A percentile compares a stretch with the other conserved stretches of the same genome.
phyloP scores from a whole-genome alignment of 2,329 filamentous ascomycete genomes.

The Sodiomyces alkalinus region DNA sequence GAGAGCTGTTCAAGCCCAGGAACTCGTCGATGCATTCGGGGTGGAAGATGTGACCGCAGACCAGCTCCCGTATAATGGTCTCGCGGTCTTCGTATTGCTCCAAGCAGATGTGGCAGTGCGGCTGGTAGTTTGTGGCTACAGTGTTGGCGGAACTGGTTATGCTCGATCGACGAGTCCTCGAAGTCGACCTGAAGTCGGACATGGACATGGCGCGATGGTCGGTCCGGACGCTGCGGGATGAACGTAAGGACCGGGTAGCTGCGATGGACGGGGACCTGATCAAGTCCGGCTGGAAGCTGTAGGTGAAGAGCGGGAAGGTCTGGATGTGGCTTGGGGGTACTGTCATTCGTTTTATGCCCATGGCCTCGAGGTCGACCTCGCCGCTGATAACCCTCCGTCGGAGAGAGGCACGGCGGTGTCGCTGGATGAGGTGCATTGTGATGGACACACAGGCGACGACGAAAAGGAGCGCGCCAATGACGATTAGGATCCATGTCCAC shows the following conservation, averaged over 20 bases:
- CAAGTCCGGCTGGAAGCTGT: slow-evolving; percentile 40
- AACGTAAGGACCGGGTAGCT: slow-evolving; percentile 15
- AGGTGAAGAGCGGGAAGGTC: slow-evolving; percentile 65
- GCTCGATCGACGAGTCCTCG: slow-evolving; percentile 22
- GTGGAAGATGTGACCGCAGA: slow-evolving; percentile 89
- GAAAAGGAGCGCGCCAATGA: slow-evolving; percentile 54
- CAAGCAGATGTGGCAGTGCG: slow-evolving; percentile 80
- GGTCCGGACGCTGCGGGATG: slow-evolving; percentile 6
- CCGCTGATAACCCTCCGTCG: slow-evolving; percentile 58
- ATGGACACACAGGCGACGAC: slow-evolving; percentile 54
- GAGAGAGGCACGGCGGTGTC: slow-evolving; percentile 50
- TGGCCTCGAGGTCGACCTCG: slow-evolving; percentile 71
- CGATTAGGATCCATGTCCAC: slow-evolving; percentile 64
- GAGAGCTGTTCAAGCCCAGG: slow-evolving; percentile 59
- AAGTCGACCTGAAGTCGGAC: slow-evolving; percentile 3
- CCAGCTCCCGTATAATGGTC: slow-evolving; percentile 68
- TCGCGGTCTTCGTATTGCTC: slow-evolving; percentile 57
- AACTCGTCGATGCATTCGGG: slow-evolving; percentile 83
- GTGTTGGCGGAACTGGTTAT: slow-evolving; percentile 19
- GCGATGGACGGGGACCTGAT: slow-evolving; percentile 21
- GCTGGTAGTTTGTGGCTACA: slow-evolving; percentile 49
- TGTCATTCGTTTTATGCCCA: slow-evolving; percentile 70
- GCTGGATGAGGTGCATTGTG: slow-evolving; percentile 65
- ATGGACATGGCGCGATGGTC: slow-evolving; percentile 7
- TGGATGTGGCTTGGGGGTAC: slow-evolving; percentile 60